Base-by-base conservation (phyloP, 768 basidiomycete species). In the Collybiopsis luxurians region DNA sequence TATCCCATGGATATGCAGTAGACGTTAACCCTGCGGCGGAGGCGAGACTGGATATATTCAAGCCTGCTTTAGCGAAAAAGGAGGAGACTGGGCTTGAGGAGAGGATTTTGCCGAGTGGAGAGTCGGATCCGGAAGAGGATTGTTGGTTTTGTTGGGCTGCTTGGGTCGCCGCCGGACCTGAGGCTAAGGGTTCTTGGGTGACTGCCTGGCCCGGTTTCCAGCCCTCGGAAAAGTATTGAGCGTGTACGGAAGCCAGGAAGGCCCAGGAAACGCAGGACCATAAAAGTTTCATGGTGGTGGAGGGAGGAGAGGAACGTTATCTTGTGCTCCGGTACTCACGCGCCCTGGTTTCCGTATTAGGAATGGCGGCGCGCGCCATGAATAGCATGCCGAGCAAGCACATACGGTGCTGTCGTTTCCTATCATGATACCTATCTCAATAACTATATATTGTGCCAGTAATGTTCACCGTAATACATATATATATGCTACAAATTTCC, bases 191-290 rank as follows among this genome's bases (percentile, higher is more conserved):
- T 21, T 57, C 61, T 23, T 63, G 59, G 4, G 73, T 66, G 2
- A 75, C 75, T 0, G 82, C 73, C 65, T 92, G 86, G 27, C 89
- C 90, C 2, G 91, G 91, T 27, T 74, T 65, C 91, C 91, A 93
- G n/a, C 91, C 92, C 30, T 75, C 74, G 3, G 90, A 91, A 70
- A 92, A 86, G 70, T 91, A 92, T 61, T 89, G 85, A 12, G 88
- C 89, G 50, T 72, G 71, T 43, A 70, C 75, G 23, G 75, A 58
- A 52, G 72, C 68, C 51, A 69, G 69, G 58, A 76, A 65, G 52
- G 71, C 68, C 46, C 75, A 67, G 54, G 70, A 61, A 53, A 68
- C 63, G 64, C 80, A 60, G 27, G 70, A n/a, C n/a, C n/a, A n/a
- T n/a, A n/a, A 69, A 54, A 77, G 54, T 75, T 77, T 85, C 87